Conservation (phyloP, 2,329 filamentous ascomycete genomes). For the Fusarium nelsonii region DNA sequence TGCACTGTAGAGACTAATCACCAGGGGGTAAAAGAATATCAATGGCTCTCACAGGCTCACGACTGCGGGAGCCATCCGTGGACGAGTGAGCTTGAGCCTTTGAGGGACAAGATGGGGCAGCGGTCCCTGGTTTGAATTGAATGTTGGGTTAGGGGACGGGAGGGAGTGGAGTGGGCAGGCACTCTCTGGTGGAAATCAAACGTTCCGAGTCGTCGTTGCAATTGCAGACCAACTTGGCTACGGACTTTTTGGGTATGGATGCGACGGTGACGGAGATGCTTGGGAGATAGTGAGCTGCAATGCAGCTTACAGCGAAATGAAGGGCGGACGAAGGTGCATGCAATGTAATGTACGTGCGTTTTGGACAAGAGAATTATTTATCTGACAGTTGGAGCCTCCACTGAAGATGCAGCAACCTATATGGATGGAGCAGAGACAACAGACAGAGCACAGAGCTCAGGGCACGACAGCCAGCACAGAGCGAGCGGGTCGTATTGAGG, state of each 20-base stretch:
- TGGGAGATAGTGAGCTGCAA: constrained; percentile 29
- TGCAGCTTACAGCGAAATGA: constrained; percentile 25
- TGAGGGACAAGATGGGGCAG: constrained; percentile 36
- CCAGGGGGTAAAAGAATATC: constrained; percentile 35
- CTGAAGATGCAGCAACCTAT: not conserved
- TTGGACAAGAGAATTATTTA: constrained; percentile 1
- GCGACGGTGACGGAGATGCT: constrained; percentile 38
- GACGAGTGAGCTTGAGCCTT: constrained; percentile 35
- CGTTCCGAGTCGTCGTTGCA: constrained; percentile 27
- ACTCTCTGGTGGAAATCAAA: constrained; percentile 30
- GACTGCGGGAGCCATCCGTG: constrained; percentile 34
- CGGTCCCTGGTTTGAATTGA: constrained; percentile 36
- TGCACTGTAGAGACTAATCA: constrained; percentile 7
- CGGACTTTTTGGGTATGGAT: constrained; percentile 24
- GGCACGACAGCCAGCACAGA: constrained; percentile 27
- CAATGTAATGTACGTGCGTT: not conserved
- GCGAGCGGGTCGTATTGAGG: constrained; percentile 32
- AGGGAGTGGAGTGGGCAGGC: constrained; percentile 42
- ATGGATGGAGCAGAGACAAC: constrained; percentile 1
- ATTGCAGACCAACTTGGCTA: not conserved
- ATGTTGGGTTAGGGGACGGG: constrained; percentile 33
- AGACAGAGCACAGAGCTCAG: constrained; percentile 27
- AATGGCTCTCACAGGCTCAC: constrained; percentile 39
- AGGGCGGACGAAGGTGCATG: constrained; percentile 19
- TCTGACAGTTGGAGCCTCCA: constrained; percentile 6